Evolutionary conservation across 371 early-diverging fungal species (phyloP), one percentile per base, ranked within the genome.

Genomic region (Mortierella sp.): DNA sequence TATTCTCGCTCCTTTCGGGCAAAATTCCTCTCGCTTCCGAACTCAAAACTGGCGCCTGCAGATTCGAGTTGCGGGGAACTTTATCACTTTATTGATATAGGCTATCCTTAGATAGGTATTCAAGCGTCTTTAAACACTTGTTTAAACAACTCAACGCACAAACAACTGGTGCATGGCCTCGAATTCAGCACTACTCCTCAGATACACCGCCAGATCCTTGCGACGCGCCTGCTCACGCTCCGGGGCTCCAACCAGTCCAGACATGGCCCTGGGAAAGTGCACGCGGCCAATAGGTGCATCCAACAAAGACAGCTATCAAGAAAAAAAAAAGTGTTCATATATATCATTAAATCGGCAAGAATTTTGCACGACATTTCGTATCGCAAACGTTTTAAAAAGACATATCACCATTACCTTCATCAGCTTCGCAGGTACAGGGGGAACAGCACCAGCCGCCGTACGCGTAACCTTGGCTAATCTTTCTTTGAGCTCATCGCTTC

Each of bases 401-500:
- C n/a, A n/a, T n/a, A n/a, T n/a, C n/a, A n/a, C n/a, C n/a, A n/a
- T 14, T 66, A 67, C 73, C 73, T 73, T 73, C 60, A 62, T 73
- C 17, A 73, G 34, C 31, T 58, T 73, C 23, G 30, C 43, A 27
- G 73, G 63, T 9, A 59, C 56, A 41, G 66, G 39, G 28, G 27
- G 57, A 19, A 11, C 52, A 14, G 39, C 37, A 14, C 37, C 14
- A n/a, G n/a, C n/a, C 6, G 42, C 21, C 23, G 42, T 26, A 26
- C 68, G 73, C 8, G 73, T 44, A 11, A 73, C 67, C 63, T 73
- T 73, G 63, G 73, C 59, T 41, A 81, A 24, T 31, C 85, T 76
- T 31, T 78, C 68, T 58, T 83, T 81, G 57, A 90, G 81, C 58
- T 88, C 83, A n/a, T 82, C 63, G 56, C 88, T 87, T 46, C 90